Conservation (phyloP, 1,284 basidiomycete species). For the Fomitiporia mediterranea region DNA sequence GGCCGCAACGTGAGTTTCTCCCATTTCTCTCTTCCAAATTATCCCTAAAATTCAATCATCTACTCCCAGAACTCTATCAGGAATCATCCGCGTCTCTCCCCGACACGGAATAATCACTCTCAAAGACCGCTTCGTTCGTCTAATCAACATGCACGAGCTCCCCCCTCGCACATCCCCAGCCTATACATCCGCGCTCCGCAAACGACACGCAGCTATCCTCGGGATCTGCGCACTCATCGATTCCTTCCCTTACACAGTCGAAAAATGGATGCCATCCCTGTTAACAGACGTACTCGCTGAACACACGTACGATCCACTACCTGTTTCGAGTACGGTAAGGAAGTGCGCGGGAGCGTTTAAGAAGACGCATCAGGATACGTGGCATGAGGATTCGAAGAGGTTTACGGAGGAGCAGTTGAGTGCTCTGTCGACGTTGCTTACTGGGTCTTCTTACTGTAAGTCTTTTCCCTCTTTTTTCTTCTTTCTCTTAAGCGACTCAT, state of each 20-base stretch:
- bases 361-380: conserved; percentile 78
- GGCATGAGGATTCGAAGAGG: conserved; percentile 75
- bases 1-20: conserved; percentile 58
- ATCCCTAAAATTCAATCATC: background rate
- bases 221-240: conserved; percentile 77
- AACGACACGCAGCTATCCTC: conserved; percentile 74
- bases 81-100: conserved; percentile 77
- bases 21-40: background rate
- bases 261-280: conserved; percentile 79
- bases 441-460: conserved; percentile 71
- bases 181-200: conserved; percentile 62
- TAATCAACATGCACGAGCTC: conserved; percentile 56
- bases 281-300: conserved; percentile 69
- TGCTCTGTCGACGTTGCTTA: conserved; percentile 65
- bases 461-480: conserved; percentile 15
- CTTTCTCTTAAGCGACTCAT: background rate
- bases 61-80: conserved; percentile 60
- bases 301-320: conserved; percentile 78
- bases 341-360: conserved; percentile 73
- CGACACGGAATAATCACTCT: conserved; percentile 67
- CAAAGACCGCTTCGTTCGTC: conserved; percentile 66
- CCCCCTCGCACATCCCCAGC: conserved; percentile 50
- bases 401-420: conserved; percentile 72
- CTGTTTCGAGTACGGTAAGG: conserved; percentile 67
- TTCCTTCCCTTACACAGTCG: conserved; percentile 82